Percentiles rank a stretch among this genome's conserved stretches.
phyloP scores from a whole-genome alignment of 257 asterid genomes.

The Nyctanthes arbortristis region DNA sequence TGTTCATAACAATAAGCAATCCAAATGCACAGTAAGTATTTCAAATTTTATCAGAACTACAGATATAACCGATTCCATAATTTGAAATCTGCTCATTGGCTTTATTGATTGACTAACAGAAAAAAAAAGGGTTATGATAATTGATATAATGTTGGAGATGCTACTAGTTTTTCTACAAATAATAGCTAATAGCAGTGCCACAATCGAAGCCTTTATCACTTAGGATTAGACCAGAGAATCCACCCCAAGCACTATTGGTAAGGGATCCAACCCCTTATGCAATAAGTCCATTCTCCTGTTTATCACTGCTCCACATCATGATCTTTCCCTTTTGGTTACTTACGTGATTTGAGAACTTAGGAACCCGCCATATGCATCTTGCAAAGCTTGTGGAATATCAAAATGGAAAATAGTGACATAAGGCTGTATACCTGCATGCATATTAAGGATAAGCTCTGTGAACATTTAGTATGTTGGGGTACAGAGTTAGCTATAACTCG shows the following conservation, averaged over 20 bases:
- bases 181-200: too few species aligned
- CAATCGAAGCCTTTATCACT: too few species aligned
- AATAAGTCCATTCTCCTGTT: too few species aligned
- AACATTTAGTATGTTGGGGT: neutral
- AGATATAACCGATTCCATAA: neutral
- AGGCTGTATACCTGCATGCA: slow-evolving; percentile 47
- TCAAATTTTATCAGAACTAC: neutral
- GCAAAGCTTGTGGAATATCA: slow-evolving; percentile 52
- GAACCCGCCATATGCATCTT: slow-evolving; percentile 63
- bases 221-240: too few species aligned
- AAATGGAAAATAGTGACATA: slow-evolving; percentile 54
- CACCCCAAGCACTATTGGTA: too few species aligned
- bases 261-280: too few species aligned
- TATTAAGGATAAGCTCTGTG: neutral
- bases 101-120: neutral
- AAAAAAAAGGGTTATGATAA: too few species aligned
- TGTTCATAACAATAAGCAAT: neutral
- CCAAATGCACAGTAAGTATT: neutral
- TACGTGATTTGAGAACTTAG: slow-evolving; percentile 52
- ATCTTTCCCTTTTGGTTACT: slow-evolving; percentile 17
- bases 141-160: too few species aligned
- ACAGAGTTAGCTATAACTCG: neutral
- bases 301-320: too few species aligned
- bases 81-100: neutral
- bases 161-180: too few species aligned